Base-by-base conservation (phyloP, 1,139 yeast species). In the Arxiozyma heterogenica region DNA sequence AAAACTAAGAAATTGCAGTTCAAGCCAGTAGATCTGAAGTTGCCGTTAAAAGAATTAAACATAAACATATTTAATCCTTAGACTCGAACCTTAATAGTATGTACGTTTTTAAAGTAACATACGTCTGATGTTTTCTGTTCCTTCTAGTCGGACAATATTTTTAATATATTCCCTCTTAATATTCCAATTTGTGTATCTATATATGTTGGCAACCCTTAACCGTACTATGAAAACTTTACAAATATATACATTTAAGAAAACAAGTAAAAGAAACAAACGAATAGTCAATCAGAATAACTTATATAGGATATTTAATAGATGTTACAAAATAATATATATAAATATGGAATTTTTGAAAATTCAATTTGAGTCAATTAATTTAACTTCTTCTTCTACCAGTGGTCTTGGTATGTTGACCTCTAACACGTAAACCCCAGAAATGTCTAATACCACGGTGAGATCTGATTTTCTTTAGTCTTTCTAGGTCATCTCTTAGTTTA, bases 391-490 rank as follows among this genome's bases (percentile, higher is more conserved):
- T 81, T 83, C 98, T 90, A 77, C 97, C 95, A 72, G 98, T 93
- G 77, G 98, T 91, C 87, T 93, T 93, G 85, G 98, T 93, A 84
- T 93, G 98, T 86, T 91, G 98, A 83, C 98, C 98, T 86, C 98
- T 90, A 70, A 81, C 84, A 76, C 81, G 82, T 74, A 86, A 80
- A 74, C 98, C 98, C 98, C 98, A 94, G 94, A 86, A 91, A 85
- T 93, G 99, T 86, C 99, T 89, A 78, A 93, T 87, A 91, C 99
- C 99, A 82, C 98, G 87, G 94, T 93, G 98, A 74, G 98, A 83
- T 86, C 98, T 93, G 86, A 94, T 93, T 83, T 94, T 93, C 95
- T 94, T 94, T 79, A 93, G 85, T 84, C 98, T 93, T 83, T 93
- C 98, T 78, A 93, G 84, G 75, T 93, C 98, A 77, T 93, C 99